Base-by-base conservation (phyloP, 371 early-diverging fungal genomes). In the Thermomucor indicae-seudaticae region DNA sequence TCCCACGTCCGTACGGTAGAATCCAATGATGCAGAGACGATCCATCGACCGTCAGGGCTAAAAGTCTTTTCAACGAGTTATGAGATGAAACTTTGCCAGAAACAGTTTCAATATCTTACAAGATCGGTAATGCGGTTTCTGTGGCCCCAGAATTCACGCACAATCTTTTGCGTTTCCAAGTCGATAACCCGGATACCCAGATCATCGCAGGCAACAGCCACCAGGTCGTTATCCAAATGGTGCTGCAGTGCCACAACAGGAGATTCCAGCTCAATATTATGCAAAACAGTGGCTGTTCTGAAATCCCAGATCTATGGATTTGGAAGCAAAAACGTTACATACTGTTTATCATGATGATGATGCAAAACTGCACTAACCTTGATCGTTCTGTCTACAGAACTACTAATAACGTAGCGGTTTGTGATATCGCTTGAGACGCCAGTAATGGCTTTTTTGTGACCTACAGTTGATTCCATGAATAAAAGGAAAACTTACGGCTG, bases 1-100 rank as follows among this genome's bases (percentile, higher is more conserved):
- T 98, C 97, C 95, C 95, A 98, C 0, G 94, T 93, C 35, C 93
- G 81, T 22, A 98, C 80, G 4, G 90, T 92, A 37, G 82, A 75
- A 73, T 97, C 97, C 50, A 90, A 69, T 16, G 90, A 84, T 12
- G 85, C 63, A 0, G 92, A 85, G 16, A 96, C 83, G 12, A 98
- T 73, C 94, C 94, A 92, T 48, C 96, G 84, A 46, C 93, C 92
- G 63, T 97, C 97, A 8, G 89, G 89, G 55, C 88, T 90, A 63
- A 96, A 92, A 2, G 86, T 68, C 86, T 88, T 23, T 20, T 16
- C 2, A 1, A 11, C 23, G 19, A 20, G 43, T 11, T 31, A 6
- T 17, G 6, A n/a, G n/a, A 34, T 11, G 34, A 34, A 11, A 34
- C 34, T n/a, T n/a, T n/a, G n/a, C n/a, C n/a, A n/a, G n/a, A n/a